phyloP scores from a whole-genome alignment of 768 basidiomycete species.

The Zangia roseola region DNA sequence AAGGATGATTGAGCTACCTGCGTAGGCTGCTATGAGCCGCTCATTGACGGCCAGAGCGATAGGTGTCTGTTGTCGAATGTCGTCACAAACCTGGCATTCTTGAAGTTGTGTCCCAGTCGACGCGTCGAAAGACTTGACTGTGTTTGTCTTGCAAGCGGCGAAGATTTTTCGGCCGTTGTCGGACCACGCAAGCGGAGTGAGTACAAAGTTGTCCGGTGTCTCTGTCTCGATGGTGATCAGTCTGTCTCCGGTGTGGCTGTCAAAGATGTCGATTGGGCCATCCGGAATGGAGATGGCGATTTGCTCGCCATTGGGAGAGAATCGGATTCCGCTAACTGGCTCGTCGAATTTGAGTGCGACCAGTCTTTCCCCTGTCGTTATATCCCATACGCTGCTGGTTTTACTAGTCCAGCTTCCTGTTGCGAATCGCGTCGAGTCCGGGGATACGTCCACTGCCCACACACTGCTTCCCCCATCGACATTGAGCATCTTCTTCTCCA shows the following conservation, averaged over 20 bases:
- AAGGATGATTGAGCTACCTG: neutral
- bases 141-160: too few species aligned
- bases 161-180: too few species aligned
- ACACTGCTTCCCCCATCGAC: too few species aligned
- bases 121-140: too few species aligned
- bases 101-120: too few species aligned
- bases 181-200: too few species aligned
- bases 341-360: neutral
- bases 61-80: too few species aligned
- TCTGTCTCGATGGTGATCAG: neutral
- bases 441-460: too few species aligned
- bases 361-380: too few species aligned
- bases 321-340: neutral
- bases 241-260: neutral
- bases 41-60: neutral
- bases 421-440: neutral
- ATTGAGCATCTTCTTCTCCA: too few species aligned
- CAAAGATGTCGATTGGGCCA: neutral
- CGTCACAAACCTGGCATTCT: too few species aligned
- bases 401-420: neutral
- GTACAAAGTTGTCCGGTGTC: neutral
- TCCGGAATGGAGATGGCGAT: neutral
- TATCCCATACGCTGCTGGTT: constrained; percentile 1
- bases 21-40: neutral
- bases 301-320: neutral